Percentiles rank a stretch among this genome's conserved stretches.
phyloP scores from a whole-genome alignment of 139 green algal species.

The Coelastrella sp. region DNA sequence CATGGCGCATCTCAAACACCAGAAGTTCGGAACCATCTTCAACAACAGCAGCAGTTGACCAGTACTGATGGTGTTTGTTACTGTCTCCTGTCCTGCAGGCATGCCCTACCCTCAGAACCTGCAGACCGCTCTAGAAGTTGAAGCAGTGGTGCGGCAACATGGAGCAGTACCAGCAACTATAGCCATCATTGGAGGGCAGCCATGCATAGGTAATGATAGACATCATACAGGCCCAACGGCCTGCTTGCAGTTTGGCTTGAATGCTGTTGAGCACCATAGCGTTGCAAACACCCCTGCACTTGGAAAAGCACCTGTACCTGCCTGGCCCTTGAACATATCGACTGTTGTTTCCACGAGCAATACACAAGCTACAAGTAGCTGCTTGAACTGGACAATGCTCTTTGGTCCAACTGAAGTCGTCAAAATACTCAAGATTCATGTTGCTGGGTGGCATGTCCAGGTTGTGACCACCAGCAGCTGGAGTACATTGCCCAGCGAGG shows the following conservation, averaged over 20 bases:
- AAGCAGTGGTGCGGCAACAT: slow-evolving; percentile 80
- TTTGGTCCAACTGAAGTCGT: too few relatives aligned
- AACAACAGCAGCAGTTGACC: too few relatives aligned
- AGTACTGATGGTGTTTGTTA: background rate
- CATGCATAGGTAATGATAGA: slow-evolving; percentile 73
- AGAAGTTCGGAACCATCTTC: too few relatives aligned
- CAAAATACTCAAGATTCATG: background rate
- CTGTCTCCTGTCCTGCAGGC: slow-evolving; percentile 51
- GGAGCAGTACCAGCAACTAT: slow-evolving; percentile 95
- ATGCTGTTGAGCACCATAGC: background rate
- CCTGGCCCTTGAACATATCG: too few relatives aligned
- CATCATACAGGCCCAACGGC: too few relatives aligned
- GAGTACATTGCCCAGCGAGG: slow-evolving; percentile 75
- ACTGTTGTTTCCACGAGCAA: too few relatives aligned
- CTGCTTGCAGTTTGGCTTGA: too few relatives aligned
- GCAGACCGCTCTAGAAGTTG: slow-evolving; percentile 88
- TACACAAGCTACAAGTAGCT: too few relatives aligned
- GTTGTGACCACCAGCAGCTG: slow-evolving; percentile 59
- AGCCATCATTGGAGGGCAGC: slow-evolving; percentile 86
- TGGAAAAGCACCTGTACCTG: too few relatives aligned
- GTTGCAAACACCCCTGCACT: too few relatives aligned
- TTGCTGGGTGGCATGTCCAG: background rate
- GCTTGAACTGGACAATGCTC: background rate
- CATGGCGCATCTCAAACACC: too few relatives aligned
- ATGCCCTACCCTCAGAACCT: slow-evolving; percentile 98